Evolutionary conservation across 345 rosid genomes (phyloP).

Genomic region (Syzygium grande): DNA sequence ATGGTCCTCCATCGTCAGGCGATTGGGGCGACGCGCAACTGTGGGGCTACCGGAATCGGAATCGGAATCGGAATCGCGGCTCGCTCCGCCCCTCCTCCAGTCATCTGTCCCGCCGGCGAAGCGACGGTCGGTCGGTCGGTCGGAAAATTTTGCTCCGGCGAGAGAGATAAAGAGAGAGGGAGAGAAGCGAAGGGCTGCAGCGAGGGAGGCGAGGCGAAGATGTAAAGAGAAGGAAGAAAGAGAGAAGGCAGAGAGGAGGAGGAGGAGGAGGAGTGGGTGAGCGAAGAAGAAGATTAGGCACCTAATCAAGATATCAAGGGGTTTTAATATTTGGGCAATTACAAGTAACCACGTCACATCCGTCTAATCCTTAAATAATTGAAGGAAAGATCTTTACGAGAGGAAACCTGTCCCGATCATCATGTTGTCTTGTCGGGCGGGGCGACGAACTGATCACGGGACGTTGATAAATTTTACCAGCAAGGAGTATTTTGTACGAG

Average conservation of each 20-base stretch:
- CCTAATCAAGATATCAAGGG: background rate
- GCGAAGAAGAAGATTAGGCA: background rate
- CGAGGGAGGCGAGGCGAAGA: background rate
- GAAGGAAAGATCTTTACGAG: background rate
- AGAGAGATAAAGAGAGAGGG: background rate
- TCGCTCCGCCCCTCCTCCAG: background rate
- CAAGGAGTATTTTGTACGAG: accelerated
- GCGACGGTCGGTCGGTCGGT: background rate
- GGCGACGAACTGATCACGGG: background rate
- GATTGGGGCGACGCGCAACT: background rate
- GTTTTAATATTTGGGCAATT: background rate
- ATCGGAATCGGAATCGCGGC: background rate
- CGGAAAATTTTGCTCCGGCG: background rate
- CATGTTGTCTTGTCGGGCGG: accelerated
- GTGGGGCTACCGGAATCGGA: background rate
- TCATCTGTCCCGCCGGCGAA: background rate
- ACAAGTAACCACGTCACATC: background rate
- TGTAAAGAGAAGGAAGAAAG: background rate
- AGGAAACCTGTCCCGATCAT: background rate
- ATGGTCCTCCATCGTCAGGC: background rate
- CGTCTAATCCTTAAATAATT: background rate
- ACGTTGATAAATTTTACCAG: background rate
- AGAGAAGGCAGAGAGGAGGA: background rate
- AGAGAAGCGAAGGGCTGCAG: background rate
- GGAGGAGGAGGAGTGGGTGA: background rate